These are phyloP conservation scores for Hypocrella siamensis DNA, from an alignment of 2,329 filamentous ascomycete genomes.

Conservation along the genomic window DNA sequence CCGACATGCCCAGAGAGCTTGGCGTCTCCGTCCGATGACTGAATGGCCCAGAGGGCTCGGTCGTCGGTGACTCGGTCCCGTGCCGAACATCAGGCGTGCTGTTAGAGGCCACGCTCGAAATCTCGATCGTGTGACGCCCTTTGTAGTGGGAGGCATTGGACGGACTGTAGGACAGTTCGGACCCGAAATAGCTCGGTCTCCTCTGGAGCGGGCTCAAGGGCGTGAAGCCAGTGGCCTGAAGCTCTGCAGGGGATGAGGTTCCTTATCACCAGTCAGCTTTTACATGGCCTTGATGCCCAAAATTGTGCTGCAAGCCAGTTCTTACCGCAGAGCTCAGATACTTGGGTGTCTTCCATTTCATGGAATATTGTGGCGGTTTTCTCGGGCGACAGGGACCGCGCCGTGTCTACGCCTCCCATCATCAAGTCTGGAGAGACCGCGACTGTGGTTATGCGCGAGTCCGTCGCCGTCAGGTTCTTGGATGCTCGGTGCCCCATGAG, in stretches of 20 bases:
- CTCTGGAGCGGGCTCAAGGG: constrained; percentile 1
- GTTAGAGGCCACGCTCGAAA: not conserved
- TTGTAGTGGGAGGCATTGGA: not conserved
- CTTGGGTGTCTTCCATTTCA: constrained; percentile 26
- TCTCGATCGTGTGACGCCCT: not conserved
- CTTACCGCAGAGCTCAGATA: constrained; percentile 32
- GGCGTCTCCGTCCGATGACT: not conserved
- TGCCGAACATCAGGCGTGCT: not conserved
- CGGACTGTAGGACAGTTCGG: not conserved
- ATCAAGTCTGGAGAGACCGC: constrained; percentile 4
- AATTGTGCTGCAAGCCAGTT: not conserved
- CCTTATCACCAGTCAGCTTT: constrained; percentile 13
- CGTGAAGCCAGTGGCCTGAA: constrained; percentile 21
- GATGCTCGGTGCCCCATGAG: constrained; percentile 26
- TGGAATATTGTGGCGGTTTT: constrained; percentile 3
- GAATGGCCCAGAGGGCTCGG: not conserved
- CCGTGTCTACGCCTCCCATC: not conserved
- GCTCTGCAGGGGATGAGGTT: constrained; percentile 26
- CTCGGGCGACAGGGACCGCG: not conserved
- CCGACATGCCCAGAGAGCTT: not conserved
- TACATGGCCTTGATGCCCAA: not conserved
- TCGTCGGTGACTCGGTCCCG: not conserved
- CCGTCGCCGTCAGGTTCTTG: constrained; percentile 16
- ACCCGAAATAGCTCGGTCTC: not conserved
- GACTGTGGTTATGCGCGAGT: not conserved